phyloP scores from a whole-genome alignment of 768 basidiomycete genomes.

The Termitomyces eurrhizus region DNA sequence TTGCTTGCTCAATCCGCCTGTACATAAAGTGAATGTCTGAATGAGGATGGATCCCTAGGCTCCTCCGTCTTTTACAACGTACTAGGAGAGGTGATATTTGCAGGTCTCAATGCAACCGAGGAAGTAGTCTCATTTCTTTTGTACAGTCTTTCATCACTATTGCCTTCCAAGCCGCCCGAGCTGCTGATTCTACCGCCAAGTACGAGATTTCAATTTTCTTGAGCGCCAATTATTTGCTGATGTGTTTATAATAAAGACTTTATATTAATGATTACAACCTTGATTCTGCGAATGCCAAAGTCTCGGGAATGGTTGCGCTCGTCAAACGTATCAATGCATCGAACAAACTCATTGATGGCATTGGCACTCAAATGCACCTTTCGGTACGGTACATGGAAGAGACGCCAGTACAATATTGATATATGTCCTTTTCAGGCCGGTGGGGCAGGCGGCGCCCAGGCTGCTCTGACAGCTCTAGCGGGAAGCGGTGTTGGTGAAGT shows the following conservation, averaged over 20 bases:
- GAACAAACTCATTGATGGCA: slow-evolving; percentile 42
- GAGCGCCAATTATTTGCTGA: neutral
- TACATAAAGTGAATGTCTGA: slow-evolving; percentile 40
- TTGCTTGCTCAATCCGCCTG: neutral
- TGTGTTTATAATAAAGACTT: slow-evolving; percentile 15
- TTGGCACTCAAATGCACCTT: slow-evolving; percentile 49
- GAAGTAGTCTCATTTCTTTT: neutral
- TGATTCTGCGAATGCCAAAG: slow-evolving; percentile 47
- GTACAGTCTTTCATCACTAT: slow-evolving; percentile 42
- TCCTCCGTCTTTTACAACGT: slow-evolving; percentile 1
- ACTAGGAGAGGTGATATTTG: neutral
- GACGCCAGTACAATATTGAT: neutral
- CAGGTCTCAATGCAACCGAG: neutral
- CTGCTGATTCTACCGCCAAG: slow-evolving; percentile 47
- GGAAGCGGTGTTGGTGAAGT: slow-evolving; percentile 37
- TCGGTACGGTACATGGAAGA: slow-evolving; percentile 12
- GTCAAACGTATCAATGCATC: slow-evolving; percentile 35
- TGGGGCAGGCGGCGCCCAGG: slow-evolving; percentile 36
- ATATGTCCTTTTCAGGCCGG: slow-evolving; percentile 26
- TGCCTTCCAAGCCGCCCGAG: slow-evolving; percentile 47
- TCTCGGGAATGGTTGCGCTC: slow-evolving; percentile 35
- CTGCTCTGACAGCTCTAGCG: slow-evolving; percentile 41
- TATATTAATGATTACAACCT: slow-evolving; percentile 46
- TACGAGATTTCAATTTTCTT: slow-evolving; percentile 14
- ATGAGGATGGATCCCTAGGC: slow-evolving; percentile 17